Base-by-base conservation (phyloP, 1,139 yeast genomes). In the Yamadazyma conglobata region DNA sequence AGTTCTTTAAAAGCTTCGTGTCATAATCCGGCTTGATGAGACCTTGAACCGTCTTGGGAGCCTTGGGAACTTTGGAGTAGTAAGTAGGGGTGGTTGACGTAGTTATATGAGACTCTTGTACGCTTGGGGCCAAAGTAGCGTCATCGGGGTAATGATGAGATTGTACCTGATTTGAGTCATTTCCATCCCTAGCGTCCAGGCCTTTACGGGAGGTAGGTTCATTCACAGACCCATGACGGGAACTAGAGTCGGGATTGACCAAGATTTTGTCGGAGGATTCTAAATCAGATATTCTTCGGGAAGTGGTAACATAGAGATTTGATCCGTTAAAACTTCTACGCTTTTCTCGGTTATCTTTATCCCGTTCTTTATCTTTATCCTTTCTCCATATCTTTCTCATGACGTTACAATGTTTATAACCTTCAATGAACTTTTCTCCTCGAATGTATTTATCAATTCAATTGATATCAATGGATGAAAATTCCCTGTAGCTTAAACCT, bases 21-120 rank as follows among this genome's bases (percentile, higher is more conserved):
- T 68, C 74, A 40, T 62, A 64, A 19, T 64, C 70, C 15, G 49
- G 50, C 30, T 51, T 50, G 18, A 58, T 52, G 30, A 68, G 50
- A 4, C 51, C 42, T 1, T 39, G 28, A 3, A 50, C 38, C 9
- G 49, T 28, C 39, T 37, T 14, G 37, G 30, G 4, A 15, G 10
- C 13, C 10, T 14, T 16, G 19, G 11, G 8, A 14, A 10, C 9
- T 6, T 7, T 24, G 20, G 10, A 12, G 22, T 8, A n/a, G 18
- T 25, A 16, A 10, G 28, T 12, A 15, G 22, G 7, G 14, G 17
- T 22, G 10, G 13, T 16, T 9, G 28, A 11, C 20, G 17, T 10
- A 9, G 24, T 19, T 15, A 24, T 8, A 23, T 18, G 17, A 6
- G 32, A 29, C 8, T 24, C 33, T 12, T 25, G 29, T 3, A 25